Base-by-base conservation (phyloP, 495 filamentous ascomycete genomes). In the Rhizodiscina lignyota region DNA sequence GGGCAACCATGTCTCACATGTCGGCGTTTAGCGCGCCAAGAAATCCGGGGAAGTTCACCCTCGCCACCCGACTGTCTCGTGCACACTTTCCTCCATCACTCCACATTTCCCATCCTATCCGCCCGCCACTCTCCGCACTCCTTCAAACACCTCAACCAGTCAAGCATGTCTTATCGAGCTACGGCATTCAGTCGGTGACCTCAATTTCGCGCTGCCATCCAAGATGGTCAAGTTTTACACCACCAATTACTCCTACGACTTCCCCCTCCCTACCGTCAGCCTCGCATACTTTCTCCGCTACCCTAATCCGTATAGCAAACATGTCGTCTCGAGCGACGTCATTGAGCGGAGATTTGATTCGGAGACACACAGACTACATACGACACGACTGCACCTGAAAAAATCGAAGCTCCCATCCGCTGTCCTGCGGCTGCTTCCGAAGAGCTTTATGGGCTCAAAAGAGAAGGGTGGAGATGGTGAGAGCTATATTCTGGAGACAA, bases 231-330 rank as follows among this genome's bases (percentile, higher is more conserved):
- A 85, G 59, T 83, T 85, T 61, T 85, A 89, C 65, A 81, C 86
- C 52, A 82, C 74, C 53, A 70, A 68, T 53, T 89, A 81, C 57
- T 76, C 71, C 58, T 96, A 96, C 63, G 74, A 82, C 56, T 92
- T 94, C 58, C 75, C 81, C 46, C 91, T 89, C 58, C 77, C 84
- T 40, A 72, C 77, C 42, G 89, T 99, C 27, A 86, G 85, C 5
- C 78, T 99, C 42, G 89, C 89, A 60, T 99, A 94, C 70, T 96
- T 94, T 67, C 82, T 99, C 34, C 86, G 89, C 26, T 99, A 99
- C 57, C 91, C 89, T 12, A 99, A 99, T 55, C 89, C 89, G 8
- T 94, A 94, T 59, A 78, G 80, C 40, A 80, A 70, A 45, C 89
- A 99, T 67, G 89, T 99, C 39, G 71, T 94, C 42, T 91, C 82